Percentiles rank a stretch among this genome's conserved stretches.
phyloP scores from a whole-genome alignment of 1,284 basidiomycete species.

The Apiotrichum montevideense region DNA sequence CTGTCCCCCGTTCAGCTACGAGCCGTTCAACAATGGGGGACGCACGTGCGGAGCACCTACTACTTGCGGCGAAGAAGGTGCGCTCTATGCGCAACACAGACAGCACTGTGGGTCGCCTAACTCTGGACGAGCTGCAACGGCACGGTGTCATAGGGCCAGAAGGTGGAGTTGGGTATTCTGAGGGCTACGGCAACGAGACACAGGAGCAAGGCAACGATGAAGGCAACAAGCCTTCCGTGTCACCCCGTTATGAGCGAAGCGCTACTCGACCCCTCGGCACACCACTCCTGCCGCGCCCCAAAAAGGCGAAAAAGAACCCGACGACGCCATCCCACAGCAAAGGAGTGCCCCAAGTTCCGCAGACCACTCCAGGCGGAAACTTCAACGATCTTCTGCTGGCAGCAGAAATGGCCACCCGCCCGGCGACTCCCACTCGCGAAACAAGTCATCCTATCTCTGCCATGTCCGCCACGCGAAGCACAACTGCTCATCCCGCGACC shows the following conservation, averaged over 20 bases:
- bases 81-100: slow-evolving; percentile 30
- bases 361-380: slow-evolving; percentile 42
- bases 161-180: slow-evolving; percentile 40
- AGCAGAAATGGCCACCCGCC: slow-evolving; percentile 40
- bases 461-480: slow-evolving; percentile 31
- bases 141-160: slow-evolving; percentile 39
- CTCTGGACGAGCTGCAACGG: slow-evolving; percentile 34
- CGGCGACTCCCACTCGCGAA: slow-evolving; percentile 30
- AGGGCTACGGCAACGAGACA: slow-evolving; percentile 34
- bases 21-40: slow-evolving; percentile 38
- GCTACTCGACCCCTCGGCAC: slow-evolving; percentile 9
- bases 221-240: slow-evolving; percentile 9
- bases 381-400: slow-evolving; percentile 41
- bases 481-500: slow-evolving; percentile 5
- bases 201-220: slow-evolving; percentile 4
- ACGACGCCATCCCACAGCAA: slow-evolving; percentile 27
- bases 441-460: slow-evolving; percentile 14
- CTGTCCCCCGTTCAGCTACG: neutral
- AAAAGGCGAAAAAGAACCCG: slow-evolving; percentile 28
- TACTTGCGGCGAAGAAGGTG: slow-evolving; percentile 43
- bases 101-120: slow-evolving; percentile 29
- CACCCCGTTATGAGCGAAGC: neutral
- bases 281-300: slow-evolving; percentile 28
- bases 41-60: slow-evolving; percentile 42
- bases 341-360: slow-evolving; percentile 17